A percentile compares a stretch with the other conserved stretches of the same genome.
Evolutionary conservation across 306 rosid species (phyloP).

Genomic region (Lathyrus oleraceus): DNA sequence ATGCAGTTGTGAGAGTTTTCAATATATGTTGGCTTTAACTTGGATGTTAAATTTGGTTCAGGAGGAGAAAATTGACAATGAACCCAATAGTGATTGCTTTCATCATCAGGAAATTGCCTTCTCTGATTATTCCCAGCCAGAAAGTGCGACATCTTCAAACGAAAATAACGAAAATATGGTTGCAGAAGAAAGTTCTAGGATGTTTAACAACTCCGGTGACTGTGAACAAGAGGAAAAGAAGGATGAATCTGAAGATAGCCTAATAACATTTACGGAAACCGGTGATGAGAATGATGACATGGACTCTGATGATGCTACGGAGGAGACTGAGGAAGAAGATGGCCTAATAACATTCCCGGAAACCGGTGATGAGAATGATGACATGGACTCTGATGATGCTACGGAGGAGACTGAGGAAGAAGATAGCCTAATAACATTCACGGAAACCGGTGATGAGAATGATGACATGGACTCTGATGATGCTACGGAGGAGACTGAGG

Average conservation of each 20-base stretch:
- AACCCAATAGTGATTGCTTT: neutral
- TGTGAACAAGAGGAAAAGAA: constrained; percentile 29
- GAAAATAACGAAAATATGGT: constrained; percentile 30
- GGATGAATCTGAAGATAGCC: constrained; percentile 24
- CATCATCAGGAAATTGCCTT: constrained; percentile 44
- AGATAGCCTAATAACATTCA: constrained; percentile 28
- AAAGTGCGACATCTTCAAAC: constrained; percentile 37
- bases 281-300: constrained; percentile 15
- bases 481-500: constrained; percentile 20
- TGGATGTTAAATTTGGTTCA: constrained; percentile 26
- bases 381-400: constrained; percentile 11
- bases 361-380: constrained; percentile 14
- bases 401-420: constrained; percentile 29
- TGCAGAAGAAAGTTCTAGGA: neutral
- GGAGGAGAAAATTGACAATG: constrained; percentile 37
- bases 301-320: constrained; percentile 18
- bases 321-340: constrained; percentile 30
- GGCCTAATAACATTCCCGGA: constrained; percentile 31
- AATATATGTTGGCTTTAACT: neutral
- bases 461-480: constrained; percentile 6
- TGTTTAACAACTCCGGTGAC: neutral
- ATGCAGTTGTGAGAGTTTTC: neutral
- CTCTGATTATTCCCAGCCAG: constrained; percentile 40
- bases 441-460: constrained; percentile 29
- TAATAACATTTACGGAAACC: constrained; percentile 28